phyloP scores from a whole-genome alignment of 257 asterid species.

The Thymus mandschuricus region DNA sequence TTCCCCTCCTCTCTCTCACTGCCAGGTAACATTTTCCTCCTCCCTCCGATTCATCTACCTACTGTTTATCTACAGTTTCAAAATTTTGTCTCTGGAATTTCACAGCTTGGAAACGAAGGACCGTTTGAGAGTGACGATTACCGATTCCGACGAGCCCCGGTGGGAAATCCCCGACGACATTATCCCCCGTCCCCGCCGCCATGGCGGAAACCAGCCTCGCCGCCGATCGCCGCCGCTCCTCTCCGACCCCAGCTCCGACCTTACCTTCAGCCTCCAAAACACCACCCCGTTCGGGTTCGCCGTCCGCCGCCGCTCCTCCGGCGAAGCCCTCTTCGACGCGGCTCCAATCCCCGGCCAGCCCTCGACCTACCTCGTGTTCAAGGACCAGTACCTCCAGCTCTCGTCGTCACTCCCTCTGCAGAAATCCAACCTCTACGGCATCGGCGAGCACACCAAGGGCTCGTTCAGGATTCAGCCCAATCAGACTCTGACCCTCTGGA shows the following conservation, averaged over 20 bases:
- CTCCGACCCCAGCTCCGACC: conserved; percentile 44
- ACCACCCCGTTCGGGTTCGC: conserved; percentile 58
- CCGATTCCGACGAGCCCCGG: conserved; percentile 47
- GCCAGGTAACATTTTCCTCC: conserved; percentile 44
- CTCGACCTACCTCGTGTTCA: conserved; percentile 54
- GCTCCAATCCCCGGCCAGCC: conserved; percentile 31
- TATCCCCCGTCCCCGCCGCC: conserved; percentile 43
- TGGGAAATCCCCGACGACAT: conserved; percentile 57
- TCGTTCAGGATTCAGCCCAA: conserved; percentile 56
- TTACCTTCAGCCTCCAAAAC: conserved; percentile 49
- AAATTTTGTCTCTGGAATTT: too few relatives aligned
- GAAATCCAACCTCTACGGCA: conserved; percentile 68
- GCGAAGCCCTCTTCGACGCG: conserved; percentile 49
- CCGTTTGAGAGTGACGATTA: conserved; percentile 54
- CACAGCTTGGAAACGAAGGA: conserved; percentile 59
- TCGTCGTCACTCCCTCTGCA: conserved; percentile 64
- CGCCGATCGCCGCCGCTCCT: conserved; percentile 27
- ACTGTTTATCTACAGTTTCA: too few relatives aligned
- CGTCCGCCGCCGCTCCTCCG: conserved; percentile 54
- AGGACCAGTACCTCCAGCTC: conserved; percentile 85
- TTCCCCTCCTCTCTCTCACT: conserved; percentile 50
- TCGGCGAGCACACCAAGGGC: conserved; percentile 85
- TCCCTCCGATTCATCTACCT: not conserved
- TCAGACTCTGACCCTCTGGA: conserved; percentile 85
- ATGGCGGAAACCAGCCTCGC: conserved; percentile 21